A percentile compares a stretch with the other conserved stretches of the same genome.
These are phyloP conservation scores for Pichia sp. DNA, from an alignment of 1,139 yeast species.

Conservation along the genomic window DNA sequence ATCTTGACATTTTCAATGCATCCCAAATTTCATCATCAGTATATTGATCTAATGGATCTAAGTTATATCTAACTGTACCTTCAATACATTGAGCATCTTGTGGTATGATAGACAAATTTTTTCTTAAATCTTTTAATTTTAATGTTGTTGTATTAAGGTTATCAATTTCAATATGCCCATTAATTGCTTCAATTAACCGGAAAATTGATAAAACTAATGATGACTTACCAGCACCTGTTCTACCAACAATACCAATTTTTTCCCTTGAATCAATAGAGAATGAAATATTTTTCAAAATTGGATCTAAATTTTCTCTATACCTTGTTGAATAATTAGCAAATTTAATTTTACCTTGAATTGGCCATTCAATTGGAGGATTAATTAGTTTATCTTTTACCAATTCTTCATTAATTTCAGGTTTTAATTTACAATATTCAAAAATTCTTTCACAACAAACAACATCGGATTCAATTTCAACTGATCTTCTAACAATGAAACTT, in stretches of 20 bases:
- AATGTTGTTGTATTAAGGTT: constrained; percentile 41
- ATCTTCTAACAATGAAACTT: constrained; percentile 54
- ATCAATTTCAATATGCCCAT: constrained; percentile 50
- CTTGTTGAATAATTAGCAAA: constrained; percentile 58
- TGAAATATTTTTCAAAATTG: constrained; percentile 49
- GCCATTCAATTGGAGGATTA: constrained; percentile 49
- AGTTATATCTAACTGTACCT: constrained; percentile 53
- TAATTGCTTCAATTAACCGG: constrained; percentile 60
- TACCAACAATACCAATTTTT: constrained; percentile 75
- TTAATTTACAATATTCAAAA: constrained; percentile 59
- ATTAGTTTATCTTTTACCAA: constrained; percentile 25
- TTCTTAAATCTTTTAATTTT: constrained; percentile 46
- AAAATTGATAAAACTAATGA: constrained; percentile 67
- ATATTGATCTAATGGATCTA: constrained; percentile 52
- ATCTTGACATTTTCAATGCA: constrained; percentile 47
- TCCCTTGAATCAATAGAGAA: constrained; percentile 52
- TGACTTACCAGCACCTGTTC: constrained; percentile 85
- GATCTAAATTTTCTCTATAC: constrained; percentile 53
- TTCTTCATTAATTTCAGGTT: constrained; percentile 45
- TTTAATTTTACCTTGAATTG: constrained; percentile 47
- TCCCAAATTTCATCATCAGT: constrained; percentile 50
- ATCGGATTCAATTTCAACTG: constrained; percentile 70
- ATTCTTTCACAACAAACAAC: constrained; percentile 74
- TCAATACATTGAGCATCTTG: constrained; percentile 65
- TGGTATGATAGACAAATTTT: constrained; percentile 56